Evolutionary conservation across 345 rosid species (phyloP).

Genomic region (Hibiscus trionum): DNA sequence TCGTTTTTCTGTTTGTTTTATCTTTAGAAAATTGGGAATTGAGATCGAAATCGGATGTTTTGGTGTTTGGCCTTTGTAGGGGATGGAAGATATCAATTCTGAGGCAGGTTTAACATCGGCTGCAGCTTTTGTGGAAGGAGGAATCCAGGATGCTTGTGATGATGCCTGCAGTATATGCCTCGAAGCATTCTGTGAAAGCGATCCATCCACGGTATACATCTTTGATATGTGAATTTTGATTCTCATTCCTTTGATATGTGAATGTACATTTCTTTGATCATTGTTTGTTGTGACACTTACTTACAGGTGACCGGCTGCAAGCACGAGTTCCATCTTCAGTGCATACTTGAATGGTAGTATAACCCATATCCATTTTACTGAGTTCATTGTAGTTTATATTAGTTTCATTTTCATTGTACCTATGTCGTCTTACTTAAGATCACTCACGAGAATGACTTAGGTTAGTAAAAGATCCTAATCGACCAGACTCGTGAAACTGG

Average conservation of each 20-base stretch:
- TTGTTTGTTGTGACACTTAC: neutral
- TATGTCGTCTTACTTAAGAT: too few relatives aligned
- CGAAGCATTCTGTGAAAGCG: conserved; percentile 68
- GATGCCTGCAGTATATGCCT: conserved; percentile 98
- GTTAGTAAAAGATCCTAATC: too few relatives aligned
- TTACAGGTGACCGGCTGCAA: conserved; percentile 81
- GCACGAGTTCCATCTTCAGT: conserved; percentile 98
- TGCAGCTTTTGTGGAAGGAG: conserved; percentile 96
- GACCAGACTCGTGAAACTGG: too few relatives aligned
- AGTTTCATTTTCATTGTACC: too few relatives aligned
- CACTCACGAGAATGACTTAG: too few relatives aligned
- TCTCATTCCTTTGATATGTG: neutral
- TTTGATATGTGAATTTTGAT: neutral
- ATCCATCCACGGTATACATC: conserved; percentile 70
- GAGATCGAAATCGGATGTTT: conserved; percentile 2
- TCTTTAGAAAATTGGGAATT: neutral
- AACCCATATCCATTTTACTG: neutral
- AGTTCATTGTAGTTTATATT: neutral
- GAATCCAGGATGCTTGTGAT: conserved; percentile 93
- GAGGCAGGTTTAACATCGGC: conserved; percentile 75
- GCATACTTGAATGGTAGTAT: conserved; percentile 87
- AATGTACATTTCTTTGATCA: neutral
- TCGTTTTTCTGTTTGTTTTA: neutral
- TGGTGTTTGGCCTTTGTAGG: conserved; percentile 22
- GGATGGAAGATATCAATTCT: conserved; percentile 42